These are phyloP conservation scores for Entomophthora muscae DNA, from an alignment of 371 early-diverging fungal species.

Conservation along the genomic window DNA sequence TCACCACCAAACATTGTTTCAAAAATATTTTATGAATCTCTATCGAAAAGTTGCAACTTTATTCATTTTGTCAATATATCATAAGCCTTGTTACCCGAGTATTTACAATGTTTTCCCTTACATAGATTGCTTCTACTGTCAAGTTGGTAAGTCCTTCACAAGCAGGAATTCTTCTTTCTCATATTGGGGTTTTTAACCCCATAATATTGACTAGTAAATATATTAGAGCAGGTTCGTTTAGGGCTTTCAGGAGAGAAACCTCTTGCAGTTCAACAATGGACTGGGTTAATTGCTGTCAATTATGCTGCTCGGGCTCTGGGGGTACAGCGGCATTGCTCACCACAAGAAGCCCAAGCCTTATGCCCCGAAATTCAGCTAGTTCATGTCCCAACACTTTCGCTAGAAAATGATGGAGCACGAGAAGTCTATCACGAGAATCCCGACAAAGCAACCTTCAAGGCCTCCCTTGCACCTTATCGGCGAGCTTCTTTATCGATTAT, in stretches of 20 bases:
- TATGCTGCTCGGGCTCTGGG: slow-evolving; percentile 12
- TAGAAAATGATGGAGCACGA: slow-evolving; percentile 26
- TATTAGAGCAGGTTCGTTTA: slow-evolving; percentile 19
- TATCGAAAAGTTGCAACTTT: too few relatives aligned
- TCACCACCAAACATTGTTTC: too few relatives aligned
- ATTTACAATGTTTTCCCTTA: too few relatives aligned
- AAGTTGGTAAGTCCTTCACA: neutral
- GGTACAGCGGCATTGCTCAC: neutral
- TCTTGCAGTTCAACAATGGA: slow-evolving; percentile 83
- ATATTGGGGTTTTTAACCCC: too few relatives aligned
- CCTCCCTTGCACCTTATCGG: slow-evolving; percentile 71
- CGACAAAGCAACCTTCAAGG: slow-evolving; percentile 61
- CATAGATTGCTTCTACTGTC: neutral
- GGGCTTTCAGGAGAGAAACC: slow-evolving; percentile 47
- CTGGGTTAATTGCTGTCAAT: slow-evolving; percentile 70
- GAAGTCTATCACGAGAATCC: slow-evolving; percentile 51
- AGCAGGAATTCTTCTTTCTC: neutral
- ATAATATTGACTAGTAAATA: too few relatives aligned
- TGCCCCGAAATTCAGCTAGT: slow-evolving; percentile 42
- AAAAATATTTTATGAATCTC: too few relatives aligned
- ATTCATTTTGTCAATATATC: too few relatives aligned
- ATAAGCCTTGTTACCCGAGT: too few relatives aligned
- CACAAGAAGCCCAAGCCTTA: neutral
- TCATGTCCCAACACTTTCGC: slow-evolving; percentile 71
- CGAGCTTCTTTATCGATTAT: slow-evolving; percentile 51